These are phyloP conservation scores for Penicillium sp. DNA, from an alignment of 2,329 filamentous ascomycete species.

Conservation along the genomic window DNA sequence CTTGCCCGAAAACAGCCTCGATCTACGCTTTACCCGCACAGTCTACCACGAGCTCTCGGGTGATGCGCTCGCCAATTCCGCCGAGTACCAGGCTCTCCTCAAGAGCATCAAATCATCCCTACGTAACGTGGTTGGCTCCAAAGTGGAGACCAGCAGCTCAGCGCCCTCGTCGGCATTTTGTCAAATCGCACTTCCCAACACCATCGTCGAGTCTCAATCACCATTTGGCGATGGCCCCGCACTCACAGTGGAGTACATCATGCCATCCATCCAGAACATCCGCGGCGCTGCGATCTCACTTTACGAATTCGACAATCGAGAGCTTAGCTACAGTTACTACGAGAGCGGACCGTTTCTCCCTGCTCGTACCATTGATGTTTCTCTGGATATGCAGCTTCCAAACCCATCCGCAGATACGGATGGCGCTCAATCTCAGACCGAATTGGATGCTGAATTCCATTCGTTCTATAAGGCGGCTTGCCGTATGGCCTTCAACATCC, in stretches of 20 bases:
- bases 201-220: conserved; percentile 18
- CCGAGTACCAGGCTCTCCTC: conserved; percentile 19
- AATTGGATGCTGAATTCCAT: conserved; percentile 35
- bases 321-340: conserved; percentile 38
- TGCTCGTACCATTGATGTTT: conserved; percentile 36
- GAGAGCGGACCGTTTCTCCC: conserved; percentile 40
- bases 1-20: conserved; percentile 43
- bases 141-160: conserved; percentile 11
- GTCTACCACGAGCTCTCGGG: conserved; percentile 36
- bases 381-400: conserved; percentile 35
- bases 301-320: conserved; percentile 39
- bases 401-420: conserved; percentile 6
- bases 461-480: conserved; percentile 44
- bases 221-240: neutral
- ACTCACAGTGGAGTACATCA: conserved; percentile 39
- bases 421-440: conserved; percentile 10
- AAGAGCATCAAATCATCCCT: conserved; percentile 31
- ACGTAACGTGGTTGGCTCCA: conserved; percentile 25
- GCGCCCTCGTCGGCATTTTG: conserved; percentile 37
- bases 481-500: conserved; percentile 43
- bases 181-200: conserved; percentile 35
- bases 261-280: conserved; percentile 38
- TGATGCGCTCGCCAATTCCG: conserved; percentile 4
- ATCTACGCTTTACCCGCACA: conserved; percentile 45
- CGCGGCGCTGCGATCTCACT: conserved; percentile 33